Conservation (phyloP, 441 rosid genomes). For the Populus hybrid region DNA sequence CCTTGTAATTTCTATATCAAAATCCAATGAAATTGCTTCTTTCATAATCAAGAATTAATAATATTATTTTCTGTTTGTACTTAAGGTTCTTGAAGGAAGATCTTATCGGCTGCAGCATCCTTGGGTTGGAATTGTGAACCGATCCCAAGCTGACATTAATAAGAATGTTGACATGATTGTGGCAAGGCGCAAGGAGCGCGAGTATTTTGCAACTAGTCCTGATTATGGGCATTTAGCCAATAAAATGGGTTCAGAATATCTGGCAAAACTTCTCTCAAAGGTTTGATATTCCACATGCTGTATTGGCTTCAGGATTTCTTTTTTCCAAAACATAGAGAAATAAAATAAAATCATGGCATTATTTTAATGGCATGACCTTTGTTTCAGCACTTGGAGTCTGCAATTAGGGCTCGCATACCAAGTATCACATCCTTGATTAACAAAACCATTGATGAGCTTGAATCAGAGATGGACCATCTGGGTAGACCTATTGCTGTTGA, state of each 20-base stretch:
- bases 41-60: background rate
- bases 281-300: constrained; percentile 31
- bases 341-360: background rate
- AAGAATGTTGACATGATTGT: constrained; percentile 85
- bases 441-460: constrained; percentile 91
- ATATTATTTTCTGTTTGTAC: constrained; percentile 13
- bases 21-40: background rate
- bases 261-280: constrained; percentile 94
- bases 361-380: constrained; percentile 16
- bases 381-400: constrained; percentile 82
- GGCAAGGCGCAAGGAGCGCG: constrained; percentile 93
- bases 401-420: constrained; percentile 84
- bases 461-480: constrained; percentile 82
- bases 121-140: constrained; percentile 99
- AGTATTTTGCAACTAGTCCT: constrained; percentile 90
- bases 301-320: background rate
- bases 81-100: constrained; percentile 93
- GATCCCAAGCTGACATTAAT: constrained; percentile 97
- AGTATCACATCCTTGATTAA: constrained; percentile 87
- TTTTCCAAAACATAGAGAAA: background rate
- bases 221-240: constrained; percentile 90
- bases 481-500: constrained; percentile 92
- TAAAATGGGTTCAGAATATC: constrained; percentile 98
- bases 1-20: background rate
- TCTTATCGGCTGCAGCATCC: constrained; percentile 87